These are phyloP conservation scores for Pisolithus marmoratus DNA, from an alignment of 768 basidiomycete species.

Conservation along the genomic window DNA sequence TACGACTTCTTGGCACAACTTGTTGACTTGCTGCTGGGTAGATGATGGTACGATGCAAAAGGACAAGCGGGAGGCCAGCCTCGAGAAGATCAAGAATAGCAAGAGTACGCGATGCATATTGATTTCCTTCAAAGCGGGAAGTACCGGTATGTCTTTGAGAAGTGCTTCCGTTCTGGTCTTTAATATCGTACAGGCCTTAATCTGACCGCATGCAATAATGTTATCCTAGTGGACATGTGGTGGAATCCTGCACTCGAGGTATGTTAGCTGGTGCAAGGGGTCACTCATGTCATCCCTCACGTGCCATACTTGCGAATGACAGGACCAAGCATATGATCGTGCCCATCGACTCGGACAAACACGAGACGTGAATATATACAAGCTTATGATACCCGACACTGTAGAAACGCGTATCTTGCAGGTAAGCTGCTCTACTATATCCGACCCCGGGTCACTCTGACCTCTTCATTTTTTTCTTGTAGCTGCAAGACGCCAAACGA, in stretches of 20 bases:
- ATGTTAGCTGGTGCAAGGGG: slow-evolving; percentile 11
- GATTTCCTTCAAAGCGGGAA: slow-evolving; percentile 95
- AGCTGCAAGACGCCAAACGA: slow-evolving; percentile 93
- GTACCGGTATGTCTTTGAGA: slow-evolving; percentile 56
- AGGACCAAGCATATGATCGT: slow-evolving; percentile 93
- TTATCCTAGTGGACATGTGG: slow-evolving; percentile 91
- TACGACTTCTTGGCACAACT: background rate
- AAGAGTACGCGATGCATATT: slow-evolving; percentile 66
- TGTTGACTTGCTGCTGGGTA: slow-evolving; percentile 26
- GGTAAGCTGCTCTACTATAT: slow-evolving; percentile 30
- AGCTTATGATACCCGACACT: slow-evolving; percentile 80
- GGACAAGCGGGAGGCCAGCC: slow-evolving; percentile 66
- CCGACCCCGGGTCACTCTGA: background rate
- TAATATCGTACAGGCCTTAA: slow-evolving; percentile 61
- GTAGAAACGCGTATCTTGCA: slow-evolving; percentile 83
- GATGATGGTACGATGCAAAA: slow-evolving; percentile 87
- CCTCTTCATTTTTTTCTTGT: background rate
- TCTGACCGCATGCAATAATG: slow-evolving; percentile 89
- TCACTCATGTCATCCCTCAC: too few species aligned
- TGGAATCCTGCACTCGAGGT: slow-evolving; percentile 90
- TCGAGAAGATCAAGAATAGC: slow-evolving; percentile 66
- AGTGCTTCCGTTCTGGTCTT: background rate
- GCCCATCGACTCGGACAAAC: slow-evolving; percentile 88
- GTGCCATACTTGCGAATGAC: background rate
- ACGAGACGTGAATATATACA: slow-evolving; percentile 81